phyloP scores from a whole-genome alignment of 2,329 filamentous ascomycete genomes.

The Hypoxylon sp. region DNA sequence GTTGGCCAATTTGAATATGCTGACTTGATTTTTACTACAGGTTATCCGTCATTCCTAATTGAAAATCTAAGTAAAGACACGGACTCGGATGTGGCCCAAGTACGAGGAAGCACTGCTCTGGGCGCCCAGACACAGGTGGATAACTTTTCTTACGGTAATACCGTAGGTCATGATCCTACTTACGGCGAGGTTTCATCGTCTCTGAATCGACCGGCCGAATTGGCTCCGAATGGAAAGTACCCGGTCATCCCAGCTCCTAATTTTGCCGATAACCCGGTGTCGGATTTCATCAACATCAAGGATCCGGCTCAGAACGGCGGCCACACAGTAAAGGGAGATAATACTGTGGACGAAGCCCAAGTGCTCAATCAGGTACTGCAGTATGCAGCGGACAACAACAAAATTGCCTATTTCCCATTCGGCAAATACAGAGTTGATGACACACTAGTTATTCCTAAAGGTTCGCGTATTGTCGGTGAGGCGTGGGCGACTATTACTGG shows the following conservation, averaged over 20 bases:
- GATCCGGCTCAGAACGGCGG: conserved; percentile 52
- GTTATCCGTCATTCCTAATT: conserved; percentile 53
- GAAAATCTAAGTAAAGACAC: conserved; percentile 55
- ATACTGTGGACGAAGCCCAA: conserved; percentile 50
- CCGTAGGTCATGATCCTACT: conserved; percentile 51
- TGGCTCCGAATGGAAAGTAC: conserved; percentile 51
- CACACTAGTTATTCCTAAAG: conserved; percentile 59
- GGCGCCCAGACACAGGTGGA: conserved; percentile 47
- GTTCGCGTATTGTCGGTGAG: conserved; percentile 62
- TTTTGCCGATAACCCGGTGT: conserved; percentile 47
- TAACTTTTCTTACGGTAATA: conserved; percentile 55
- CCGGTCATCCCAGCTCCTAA: conserved; percentile 51
- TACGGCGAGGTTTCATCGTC: conserved; percentile 48
- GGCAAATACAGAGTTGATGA: conserved; percentile 62
- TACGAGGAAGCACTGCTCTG: conserved; percentile 46
- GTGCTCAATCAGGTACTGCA: conserved; percentile 51
- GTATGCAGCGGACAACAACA: conserved; percentile 49
- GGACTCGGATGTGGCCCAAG: conserved; percentile 48
- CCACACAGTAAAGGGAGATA: conserved; percentile 49
- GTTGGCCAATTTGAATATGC: neutral
- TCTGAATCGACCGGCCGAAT: conserved; percentile 46
- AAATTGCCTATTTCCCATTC: conserved; percentile 64
- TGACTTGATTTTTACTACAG: conserved; percentile 22
- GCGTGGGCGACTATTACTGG: conserved; percentile 62
- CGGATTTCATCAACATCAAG: conserved; percentile 54